These are phyloP conservation scores for Blastobotrys buckinghamii DNA, from an alignment of 1,139 yeast species.

Conservation along the genomic window DNA sequence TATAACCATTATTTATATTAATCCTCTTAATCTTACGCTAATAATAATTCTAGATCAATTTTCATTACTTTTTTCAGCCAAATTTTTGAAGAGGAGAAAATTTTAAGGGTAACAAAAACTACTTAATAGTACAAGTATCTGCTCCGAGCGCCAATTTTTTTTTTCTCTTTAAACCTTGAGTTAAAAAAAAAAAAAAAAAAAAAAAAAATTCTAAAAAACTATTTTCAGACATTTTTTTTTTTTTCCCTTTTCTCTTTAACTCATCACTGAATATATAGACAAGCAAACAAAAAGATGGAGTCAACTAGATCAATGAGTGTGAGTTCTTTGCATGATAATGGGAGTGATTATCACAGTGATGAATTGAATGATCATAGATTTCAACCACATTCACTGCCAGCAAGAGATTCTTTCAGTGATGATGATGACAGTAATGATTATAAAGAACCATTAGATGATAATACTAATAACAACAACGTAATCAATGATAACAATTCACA, in stretches of 20 bases:
- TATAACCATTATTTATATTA: no score
- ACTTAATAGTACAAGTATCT: no score
- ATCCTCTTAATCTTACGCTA: no score
- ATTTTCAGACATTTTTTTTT: neutral
- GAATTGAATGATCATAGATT: conserved; percentile 30
- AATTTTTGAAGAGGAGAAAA: no score
- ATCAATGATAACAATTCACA: neutral
- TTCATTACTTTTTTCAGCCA: no score
- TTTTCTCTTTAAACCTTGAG: neutral
- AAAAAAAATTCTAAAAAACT: neutral
- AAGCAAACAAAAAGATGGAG: conserved; percentile 7
- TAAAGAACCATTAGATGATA: neutral
- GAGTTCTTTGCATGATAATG: conserved; percentile 6
- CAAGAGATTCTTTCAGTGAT: conserved; percentile 19
- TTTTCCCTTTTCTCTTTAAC: neutral
- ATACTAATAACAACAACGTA: neutral
- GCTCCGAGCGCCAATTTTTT: neutral
- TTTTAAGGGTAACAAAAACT: no score
- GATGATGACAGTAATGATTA: neutral
- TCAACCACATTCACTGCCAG: conserved; percentile 31
- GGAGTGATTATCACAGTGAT: conserved; percentile 13
- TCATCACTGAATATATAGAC: neutral
- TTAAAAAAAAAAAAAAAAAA: neutral
- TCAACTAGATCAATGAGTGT: conserved; percentile 12
- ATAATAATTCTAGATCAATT: no score